Conservation (phyloP, 768 basidiomycete species). For the Lactarius sp. region DNA sequence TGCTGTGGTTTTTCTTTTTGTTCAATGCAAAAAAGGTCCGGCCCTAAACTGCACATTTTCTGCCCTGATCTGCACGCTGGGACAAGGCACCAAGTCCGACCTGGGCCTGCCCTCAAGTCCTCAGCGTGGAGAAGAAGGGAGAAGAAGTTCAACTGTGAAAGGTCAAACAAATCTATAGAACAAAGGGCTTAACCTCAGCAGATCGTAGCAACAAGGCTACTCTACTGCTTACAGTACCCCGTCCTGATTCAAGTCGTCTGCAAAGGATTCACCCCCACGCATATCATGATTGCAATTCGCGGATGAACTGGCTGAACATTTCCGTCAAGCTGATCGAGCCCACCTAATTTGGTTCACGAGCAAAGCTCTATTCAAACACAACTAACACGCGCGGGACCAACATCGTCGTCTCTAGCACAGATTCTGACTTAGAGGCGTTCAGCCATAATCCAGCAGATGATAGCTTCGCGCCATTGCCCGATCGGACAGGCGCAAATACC, state of each 20-base stretch:
- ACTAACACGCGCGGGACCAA: conserved; percentile 62
- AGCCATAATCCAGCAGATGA: conserved; percentile 82
- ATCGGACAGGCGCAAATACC: conserved; percentile 77
- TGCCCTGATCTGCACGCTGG: not conserved
- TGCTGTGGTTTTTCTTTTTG: conserved; percentile 41
- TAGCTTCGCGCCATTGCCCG: conserved; percentile 76
- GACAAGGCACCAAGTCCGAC: conserved; percentile 17
- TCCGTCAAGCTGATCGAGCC: conserved; percentile 46
- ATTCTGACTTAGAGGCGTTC: conserved; percentile 82
- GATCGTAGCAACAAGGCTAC: conserved; percentile 77
- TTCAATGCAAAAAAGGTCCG: not conserved
- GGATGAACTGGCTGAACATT: conserved; percentile 48
- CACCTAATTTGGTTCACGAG: conserved; percentile 64
- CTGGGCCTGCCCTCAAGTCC: conserved; percentile 41
- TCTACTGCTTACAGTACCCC: conserved; percentile 73
- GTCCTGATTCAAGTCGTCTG: conserved; percentile 74
- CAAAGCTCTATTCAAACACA: conserved; percentile 64
- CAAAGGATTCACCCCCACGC: conserved; percentile 71
- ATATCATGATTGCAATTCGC: conserved; percentile 62
- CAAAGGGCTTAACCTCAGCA: conserved; percentile 68
- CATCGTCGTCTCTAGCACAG: conserved; percentile 71
- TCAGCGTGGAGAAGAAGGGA: conserved; percentile 27
- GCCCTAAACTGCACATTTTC: not conserved
- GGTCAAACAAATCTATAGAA: conserved; percentile 65
- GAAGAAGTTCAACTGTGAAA: conserved; percentile 35